phyloP scores from a whole-genome alignment of 371 early-diverging fungal species.

The Lichtheimia ramosa region DNA sequence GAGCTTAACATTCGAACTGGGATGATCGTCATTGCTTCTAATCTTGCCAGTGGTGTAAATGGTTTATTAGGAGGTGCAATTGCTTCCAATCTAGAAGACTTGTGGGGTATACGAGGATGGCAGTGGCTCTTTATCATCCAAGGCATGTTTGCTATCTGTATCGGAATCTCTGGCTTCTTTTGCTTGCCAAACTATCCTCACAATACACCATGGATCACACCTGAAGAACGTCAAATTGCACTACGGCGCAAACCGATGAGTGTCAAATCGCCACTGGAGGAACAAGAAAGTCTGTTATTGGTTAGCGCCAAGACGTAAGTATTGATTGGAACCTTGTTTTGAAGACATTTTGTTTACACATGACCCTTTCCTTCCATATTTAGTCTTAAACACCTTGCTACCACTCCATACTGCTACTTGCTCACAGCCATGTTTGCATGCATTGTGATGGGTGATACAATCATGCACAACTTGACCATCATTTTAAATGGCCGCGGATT shows the following conservation, averaged over 20 bases:
- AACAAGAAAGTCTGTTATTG: conserved; percentile 3
- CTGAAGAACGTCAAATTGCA: conserved; percentile 50
- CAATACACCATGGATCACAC: conserved; percentile 28
- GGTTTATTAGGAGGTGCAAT: conserved; percentile 7
- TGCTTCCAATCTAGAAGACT: neutral
- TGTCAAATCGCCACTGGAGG: neutral
- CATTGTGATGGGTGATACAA: conserved; percentile 4
- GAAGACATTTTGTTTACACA: neutral
- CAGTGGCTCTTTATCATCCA: conserved; percentile 9
- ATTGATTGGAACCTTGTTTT: neutral
- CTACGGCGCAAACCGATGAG: conserved; percentile 26
- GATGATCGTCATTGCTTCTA: conserved; percentile 4
- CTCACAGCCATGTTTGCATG: conserved; percentile 7
- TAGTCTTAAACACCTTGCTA: conserved; percentile 6
- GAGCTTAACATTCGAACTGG: conserved; percentile 6
- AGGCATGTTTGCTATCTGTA: conserved; percentile 3
- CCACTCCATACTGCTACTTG: conserved; percentile 7
- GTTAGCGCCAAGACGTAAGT: conserved; percentile 9
- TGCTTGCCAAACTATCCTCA: conserved; percentile 7
- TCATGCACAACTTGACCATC: conserved; percentile 5
- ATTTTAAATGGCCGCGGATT: conserved; percentile 7
- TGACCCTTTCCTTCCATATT: conserved; percentile 3
- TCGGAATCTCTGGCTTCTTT: conserved; percentile 4
- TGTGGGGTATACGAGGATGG: conserved; percentile 1
- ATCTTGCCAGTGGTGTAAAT: conserved; percentile 3